Conservation (phyloP, 139 green algal species). For the Yamagishiella unicocca region DNA sequence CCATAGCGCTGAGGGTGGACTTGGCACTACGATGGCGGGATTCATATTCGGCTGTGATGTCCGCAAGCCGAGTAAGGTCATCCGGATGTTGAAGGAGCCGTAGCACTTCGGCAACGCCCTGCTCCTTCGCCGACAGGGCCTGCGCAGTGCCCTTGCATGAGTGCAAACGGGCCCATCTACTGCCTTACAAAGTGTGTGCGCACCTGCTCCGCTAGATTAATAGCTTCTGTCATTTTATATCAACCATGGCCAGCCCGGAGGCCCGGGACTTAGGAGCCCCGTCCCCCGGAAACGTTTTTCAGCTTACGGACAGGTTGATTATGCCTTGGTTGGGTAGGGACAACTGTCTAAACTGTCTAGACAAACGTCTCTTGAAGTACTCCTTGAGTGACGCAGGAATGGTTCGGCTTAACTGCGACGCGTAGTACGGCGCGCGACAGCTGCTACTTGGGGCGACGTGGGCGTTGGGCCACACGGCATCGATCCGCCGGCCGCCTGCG, state of each 20-base stretch:
- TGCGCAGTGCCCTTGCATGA: not conserved
- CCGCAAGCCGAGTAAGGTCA: constrained; percentile 20
- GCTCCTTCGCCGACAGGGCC: constrained; percentile 47
- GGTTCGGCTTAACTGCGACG: too few species aligned
- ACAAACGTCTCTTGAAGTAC: too few species aligned
- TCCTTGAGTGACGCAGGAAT: too few species aligned
- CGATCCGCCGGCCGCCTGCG: too few species aligned
- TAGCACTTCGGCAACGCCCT: constrained; percentile 59
- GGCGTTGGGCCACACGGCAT: too few species aligned
- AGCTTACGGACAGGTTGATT: too few species aligned
- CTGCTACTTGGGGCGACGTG: too few species aligned
- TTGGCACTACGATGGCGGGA: constrained; percentile 59
- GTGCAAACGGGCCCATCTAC: not conserved
- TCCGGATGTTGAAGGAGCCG: constrained; percentile 70
- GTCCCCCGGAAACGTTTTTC: not conserved
- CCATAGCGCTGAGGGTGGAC: constrained; percentile 64
- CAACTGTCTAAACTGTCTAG: too few species aligned
- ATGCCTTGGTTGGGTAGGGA: too few species aligned
- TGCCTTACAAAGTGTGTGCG: not conserved
- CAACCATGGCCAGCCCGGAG: not conserved
- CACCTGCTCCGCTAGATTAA: constrained; percentile 28
- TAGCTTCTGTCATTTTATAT: not conserved
- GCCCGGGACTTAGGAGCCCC: not conserved
- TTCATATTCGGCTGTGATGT: constrained; percentile 40
- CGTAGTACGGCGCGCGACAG: too few species aligned